phyloP scores from a whole-genome alignment of 2,329 filamentous ascomycete species.

The Fusarium sp. region DNA sequence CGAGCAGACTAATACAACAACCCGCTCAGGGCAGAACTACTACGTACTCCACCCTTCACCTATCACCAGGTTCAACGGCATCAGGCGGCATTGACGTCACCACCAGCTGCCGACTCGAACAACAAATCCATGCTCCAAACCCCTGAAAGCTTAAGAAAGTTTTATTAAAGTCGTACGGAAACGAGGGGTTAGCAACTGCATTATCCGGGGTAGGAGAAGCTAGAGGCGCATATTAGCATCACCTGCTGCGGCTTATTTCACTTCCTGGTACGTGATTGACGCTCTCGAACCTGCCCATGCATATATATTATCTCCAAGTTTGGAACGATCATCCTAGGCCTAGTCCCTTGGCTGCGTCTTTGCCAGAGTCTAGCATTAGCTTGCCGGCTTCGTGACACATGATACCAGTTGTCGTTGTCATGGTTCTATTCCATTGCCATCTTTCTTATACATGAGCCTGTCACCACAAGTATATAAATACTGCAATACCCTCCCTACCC shows the following conservation, averaged over 20 bases:
- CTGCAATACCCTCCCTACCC: not conserved
- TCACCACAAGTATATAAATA: conserved; percentile 15
- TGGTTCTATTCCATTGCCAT: conserved; percentile 9
- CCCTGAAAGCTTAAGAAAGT: conserved; percentile 23
- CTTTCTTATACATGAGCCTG: conserved; percentile 7
- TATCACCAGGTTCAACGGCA: conserved; percentile 13
- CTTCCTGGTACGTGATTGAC: conserved; percentile 38
- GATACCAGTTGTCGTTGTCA: conserved; percentile 2
- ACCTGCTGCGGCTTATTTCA: conserved; percentile 36
- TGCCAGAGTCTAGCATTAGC: conserved; percentile 14
- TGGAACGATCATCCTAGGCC: conserved; percentile 22
- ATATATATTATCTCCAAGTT: conserved; percentile 19
- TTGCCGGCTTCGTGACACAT: conserved; percentile 27
- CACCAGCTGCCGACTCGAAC: conserved; percentile 22
- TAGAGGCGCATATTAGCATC: conserved; percentile 34
- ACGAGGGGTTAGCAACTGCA: conserved; percentile 25
- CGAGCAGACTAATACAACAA: conserved; percentile 14
- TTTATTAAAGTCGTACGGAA: conserved; percentile 24
- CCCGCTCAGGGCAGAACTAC: conserved; percentile 11
- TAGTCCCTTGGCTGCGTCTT: conserved; percentile 3
- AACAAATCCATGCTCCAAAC: conserved; percentile 15
- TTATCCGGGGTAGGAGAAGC: conserved; percentile 26
- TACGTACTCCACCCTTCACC: conserved; percentile 30
- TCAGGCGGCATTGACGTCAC: conserved; percentile 50
- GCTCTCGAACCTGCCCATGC: conserved; percentile 13